Conservation (phyloP, 306 rosid genomes). For the Vachellia collinsii region DNA sequence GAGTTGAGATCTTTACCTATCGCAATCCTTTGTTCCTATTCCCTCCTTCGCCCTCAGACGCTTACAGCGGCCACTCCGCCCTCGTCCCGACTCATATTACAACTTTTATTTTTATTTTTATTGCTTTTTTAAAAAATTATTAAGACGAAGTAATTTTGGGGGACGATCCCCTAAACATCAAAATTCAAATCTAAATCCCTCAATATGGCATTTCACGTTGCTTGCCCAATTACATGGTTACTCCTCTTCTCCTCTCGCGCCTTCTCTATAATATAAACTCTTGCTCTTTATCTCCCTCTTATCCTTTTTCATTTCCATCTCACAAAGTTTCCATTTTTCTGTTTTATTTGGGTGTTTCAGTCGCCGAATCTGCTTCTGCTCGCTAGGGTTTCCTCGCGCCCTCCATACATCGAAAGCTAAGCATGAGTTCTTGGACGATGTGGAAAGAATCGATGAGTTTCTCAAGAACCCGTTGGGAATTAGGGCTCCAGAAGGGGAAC, state of each 20-base stretch:
- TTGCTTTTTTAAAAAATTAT: neutral
- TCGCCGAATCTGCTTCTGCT: constrained; percentile 71
- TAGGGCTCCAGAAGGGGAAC: constrained; percentile 49
- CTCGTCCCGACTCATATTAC: neutral
- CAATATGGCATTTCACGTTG: constrained; percentile 89
- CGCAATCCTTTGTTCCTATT: neutral
- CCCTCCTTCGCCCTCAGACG: constrained; percentile 11
- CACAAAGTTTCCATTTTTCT: constrained; percentile 3
- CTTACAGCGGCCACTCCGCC: neutral
- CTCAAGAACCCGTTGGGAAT: constrained; percentile 55
- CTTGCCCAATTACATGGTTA: constrained; percentile 86
- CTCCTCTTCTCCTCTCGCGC: constrained; percentile 19
- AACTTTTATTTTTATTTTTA: neutral
- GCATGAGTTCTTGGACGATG: constrained; percentile 51
- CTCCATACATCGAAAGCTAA: constrained; percentile 47
- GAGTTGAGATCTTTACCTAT: neutral
- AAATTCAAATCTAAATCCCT: constrained; percentile 54
- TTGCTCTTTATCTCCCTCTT: neutral
- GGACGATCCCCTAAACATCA: constrained; percentile 40
- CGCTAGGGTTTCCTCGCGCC: constrained; percentile 68
- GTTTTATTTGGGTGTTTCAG: constrained; percentile 41
- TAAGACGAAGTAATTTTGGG: constrained; percentile 28
- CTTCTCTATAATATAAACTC: constrained; percentile 7
- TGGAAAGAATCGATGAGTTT: constrained; percentile 54
- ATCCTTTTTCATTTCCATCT: constrained; percentile 4